These are phyloP conservation scores for Diplodia seriata DNA, from an alignment of 2,329 filamentous ascomycete species.

Conservation along the genomic window DNA sequence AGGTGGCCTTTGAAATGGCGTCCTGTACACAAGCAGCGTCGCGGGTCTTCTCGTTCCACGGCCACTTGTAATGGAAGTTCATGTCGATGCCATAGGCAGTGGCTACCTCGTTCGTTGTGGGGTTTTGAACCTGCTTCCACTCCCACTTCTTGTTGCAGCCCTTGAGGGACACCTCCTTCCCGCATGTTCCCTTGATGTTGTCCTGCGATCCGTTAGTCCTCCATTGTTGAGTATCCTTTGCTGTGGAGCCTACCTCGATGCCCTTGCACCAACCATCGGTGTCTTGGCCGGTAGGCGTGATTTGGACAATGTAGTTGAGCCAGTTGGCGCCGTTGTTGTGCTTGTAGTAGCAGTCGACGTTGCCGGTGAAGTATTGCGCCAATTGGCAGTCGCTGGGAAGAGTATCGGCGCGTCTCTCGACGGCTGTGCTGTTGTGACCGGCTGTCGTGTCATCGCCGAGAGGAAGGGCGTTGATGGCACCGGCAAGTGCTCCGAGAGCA, in stretches of 20 bases:
- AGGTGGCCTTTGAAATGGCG: background rate
- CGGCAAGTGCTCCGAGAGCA: background rate
- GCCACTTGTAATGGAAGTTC: constrained; percentile 5
- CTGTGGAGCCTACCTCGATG: background rate
- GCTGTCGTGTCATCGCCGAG: background rate
- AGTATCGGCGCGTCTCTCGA: background rate
- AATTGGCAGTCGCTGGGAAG: background rate
- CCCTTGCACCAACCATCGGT: constrained; percentile 1
- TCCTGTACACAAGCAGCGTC: background rate
- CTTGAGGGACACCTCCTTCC: background rate
- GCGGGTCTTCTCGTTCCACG: constrained; percentile 3
- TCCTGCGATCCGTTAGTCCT: background rate
- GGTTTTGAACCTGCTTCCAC: constrained; percentile 1
- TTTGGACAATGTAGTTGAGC: constrained; percentile 3
- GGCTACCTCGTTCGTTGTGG: background rate
- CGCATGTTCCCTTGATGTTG: background rate
- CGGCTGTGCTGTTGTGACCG: background rate
- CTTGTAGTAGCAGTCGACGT: constrained; percentile 7
- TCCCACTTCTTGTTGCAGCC: constrained; percentile 5
- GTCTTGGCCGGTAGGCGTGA: constrained; percentile 1
- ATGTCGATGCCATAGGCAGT: background rate
- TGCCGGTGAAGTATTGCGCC: constrained; percentile 1
- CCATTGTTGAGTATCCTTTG: background rate
- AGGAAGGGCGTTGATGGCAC: background rate
- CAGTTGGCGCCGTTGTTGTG: background rate